Evolutionary conservation across 306 rosid species (phyloP), one percentile per base, ranked within the genome.

Genomic region (Canavalia gladiata): DNA sequence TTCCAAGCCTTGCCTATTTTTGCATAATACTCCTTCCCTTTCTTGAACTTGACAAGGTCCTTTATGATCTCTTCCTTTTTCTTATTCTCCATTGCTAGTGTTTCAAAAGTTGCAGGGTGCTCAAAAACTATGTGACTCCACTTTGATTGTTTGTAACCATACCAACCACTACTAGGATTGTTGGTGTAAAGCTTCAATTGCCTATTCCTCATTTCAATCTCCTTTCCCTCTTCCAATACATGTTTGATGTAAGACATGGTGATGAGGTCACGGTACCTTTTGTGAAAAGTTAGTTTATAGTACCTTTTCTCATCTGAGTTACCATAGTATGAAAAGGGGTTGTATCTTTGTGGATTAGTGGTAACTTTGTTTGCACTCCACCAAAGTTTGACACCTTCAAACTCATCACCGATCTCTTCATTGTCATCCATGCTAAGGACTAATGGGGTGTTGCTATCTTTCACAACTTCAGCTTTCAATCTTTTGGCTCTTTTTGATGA

Each of bases 1-100:
- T 92, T 92, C 94, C 97, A 92, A 34, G 97, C 80, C 84, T 89
- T 92, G 0, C 97, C 97, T 1, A 92, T 71, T 33, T 83, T 92
- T 0, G 83, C 81, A 66, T 92, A 92, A 46, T 87, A 92, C 3
- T 85, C 87, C 59, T 87, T 90, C 1, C 93, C 93, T 0, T 66
- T n/a, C 2, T 66, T 72, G 66, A 92, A 92, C 34, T 74, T 87
- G 0, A 63, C 4, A 9, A 92, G 86, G 39, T 92, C 94, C 0
- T 87, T 65, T 0, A 90, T 0, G 0, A 92, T 90, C 9, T 72
- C 87, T 11, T 89, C 62, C 78, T 92, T 92, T 84, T 78, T 81
- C 2, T 49, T 39, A 0, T 66, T 54, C 7, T 92, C 92, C 92
- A 93, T 84, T 0, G 91, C 97, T 0, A 88, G 58, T 0, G 91